A percentile compares a stretch with the other conserved stretches of the same genome.
Conservation (phyloP, 345 rosid species). For the Eucalyptus leucophloia region DNA sequence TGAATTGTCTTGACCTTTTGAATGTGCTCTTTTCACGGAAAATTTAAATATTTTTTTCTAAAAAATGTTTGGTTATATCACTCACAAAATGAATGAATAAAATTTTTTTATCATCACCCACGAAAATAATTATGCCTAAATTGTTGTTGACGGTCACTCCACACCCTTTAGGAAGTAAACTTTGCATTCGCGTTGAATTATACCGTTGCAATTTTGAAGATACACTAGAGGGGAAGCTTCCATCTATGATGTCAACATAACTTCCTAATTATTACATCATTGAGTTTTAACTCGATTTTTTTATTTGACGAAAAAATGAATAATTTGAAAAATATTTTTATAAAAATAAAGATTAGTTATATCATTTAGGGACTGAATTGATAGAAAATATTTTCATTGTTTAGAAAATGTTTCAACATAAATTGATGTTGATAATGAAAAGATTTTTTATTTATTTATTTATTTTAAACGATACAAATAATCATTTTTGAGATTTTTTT, state of each 20-base stretch:
- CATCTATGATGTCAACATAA: no score
- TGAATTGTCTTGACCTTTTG: not conserved
- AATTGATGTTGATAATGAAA: not conserved
- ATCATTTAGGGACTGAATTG: fast-evolving
- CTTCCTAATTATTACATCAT: no score
- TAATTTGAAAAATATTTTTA: not conserved
- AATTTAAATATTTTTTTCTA: no score
- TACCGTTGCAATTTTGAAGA: not conserved
- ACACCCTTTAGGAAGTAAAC: not conserved
- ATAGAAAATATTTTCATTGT: no score
- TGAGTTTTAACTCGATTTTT: not conserved
- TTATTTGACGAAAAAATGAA: not conserved
- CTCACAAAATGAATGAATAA: not conserved
- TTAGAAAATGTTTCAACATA: no score
- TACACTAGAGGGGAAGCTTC: not conserved
- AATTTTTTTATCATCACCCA: not conserved
- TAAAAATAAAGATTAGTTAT: not conserved
- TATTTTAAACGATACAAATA: fast-evolving
- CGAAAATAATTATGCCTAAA: not conserved
- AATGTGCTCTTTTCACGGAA: not conserved
- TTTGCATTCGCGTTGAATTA: not conserved
- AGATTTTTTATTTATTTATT: not conserved
- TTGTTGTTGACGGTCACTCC: not conserved
- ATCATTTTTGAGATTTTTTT: fast-evolving
- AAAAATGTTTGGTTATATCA: not conserved